phyloP scores from a whole-genome alignment of 1,284 basidiomycete species.

The Ceratobasidium sp. region DNA sequence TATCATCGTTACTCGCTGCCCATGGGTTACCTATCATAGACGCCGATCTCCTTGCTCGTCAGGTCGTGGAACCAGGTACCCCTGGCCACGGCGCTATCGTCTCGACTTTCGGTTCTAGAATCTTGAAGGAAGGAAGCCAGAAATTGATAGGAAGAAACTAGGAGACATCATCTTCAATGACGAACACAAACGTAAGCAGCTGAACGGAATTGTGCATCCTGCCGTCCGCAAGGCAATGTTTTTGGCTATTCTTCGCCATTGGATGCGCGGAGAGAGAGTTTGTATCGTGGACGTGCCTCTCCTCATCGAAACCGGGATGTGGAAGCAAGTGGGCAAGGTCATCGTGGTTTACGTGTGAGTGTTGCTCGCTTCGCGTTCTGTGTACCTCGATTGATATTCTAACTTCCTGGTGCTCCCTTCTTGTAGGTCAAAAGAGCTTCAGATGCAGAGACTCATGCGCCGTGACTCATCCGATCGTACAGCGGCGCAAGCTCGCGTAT shows the following conservation, averaged over 20 bases:
- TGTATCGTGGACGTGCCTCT: conserved; percentile 94
- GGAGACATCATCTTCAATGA: conserved; percentile 88
- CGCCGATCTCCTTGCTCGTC: conserved; percentile 88
- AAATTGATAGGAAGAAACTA: conserved; percentile 81
- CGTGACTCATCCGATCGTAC: conserved; percentile 66
- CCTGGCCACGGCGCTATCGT: conserved; percentile 73
- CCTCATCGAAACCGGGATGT: conserved; percentile 87
- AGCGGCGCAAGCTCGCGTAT: conserved; percentile 75
- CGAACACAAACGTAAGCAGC: conserved; percentile 67
- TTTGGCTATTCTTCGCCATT: conserved; percentile 69
- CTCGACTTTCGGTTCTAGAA: conserved; percentile 69
- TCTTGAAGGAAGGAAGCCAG: conserved; percentile 71
- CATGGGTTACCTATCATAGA: conserved; percentile 84
- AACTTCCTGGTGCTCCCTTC: background rate
- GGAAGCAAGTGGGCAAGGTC: conserved; percentile 83
- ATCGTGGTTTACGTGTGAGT: conserved; percentile 89
- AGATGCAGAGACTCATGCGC: conserved; percentile 77
- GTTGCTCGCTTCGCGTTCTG: conserved; percentile 1
- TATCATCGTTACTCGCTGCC: conserved; percentile 73
- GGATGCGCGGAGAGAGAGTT: conserved; percentile 78
- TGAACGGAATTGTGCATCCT: conserved; percentile 91
- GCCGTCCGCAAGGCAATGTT: conserved; percentile 82
- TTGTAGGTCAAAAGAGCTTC: conserved; percentile 71
- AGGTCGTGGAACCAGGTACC: conserved; percentile 87
- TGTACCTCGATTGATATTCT: conserved; percentile 20